A percentile compares a stretch with the other conserved stretches of the same genome.
phyloP scores from a whole-genome alignment of 176 grass and related monocot species.

The Dactylis glomerata region DNA sequence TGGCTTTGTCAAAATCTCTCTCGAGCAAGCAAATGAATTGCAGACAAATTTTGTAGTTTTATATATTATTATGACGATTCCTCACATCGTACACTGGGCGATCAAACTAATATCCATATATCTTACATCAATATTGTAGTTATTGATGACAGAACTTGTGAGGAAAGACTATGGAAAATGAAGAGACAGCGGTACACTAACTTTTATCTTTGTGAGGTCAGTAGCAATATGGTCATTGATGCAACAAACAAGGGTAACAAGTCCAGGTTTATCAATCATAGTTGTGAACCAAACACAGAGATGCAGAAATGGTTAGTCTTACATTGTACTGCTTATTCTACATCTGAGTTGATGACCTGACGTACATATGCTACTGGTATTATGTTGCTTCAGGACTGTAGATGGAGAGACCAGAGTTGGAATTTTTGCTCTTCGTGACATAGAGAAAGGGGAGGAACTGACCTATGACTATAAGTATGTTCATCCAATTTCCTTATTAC shows the following conservation, averaged over 20 bases:
- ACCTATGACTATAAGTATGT: slow-evolving; percentile 97
- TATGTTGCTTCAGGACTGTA: slow-evolving; percentile 63
- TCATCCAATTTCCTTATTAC: neutral
- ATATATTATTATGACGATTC: slow-evolving; percentile 18
- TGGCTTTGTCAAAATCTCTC: slow-evolving; percentile 24
- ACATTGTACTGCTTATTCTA: slow-evolving; percentile 24
- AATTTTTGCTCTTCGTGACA: slow-evolving; percentile 79
- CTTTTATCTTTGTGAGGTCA: slow-evolving; percentile 94
- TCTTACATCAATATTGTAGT: slow-evolving; percentile 47
- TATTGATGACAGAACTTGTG: slow-evolving; percentile 90
- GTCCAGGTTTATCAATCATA: slow-evolving; percentile 98
- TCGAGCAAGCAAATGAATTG: slow-evolving; percentile 7
- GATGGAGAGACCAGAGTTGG: slow-evolving; percentile 95
- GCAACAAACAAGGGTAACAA: slow-evolving; percentile 90
- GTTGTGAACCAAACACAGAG: slow-evolving; percentile 94
- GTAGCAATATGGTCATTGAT: slow-evolving; percentile 95
- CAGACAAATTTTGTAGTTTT: neutral
- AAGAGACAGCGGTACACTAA: slow-evolving; percentile 74
- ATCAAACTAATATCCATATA: slow-evolving; percentile 31
- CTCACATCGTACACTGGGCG: neutral
- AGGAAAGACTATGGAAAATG: slow-evolving; percentile 96
- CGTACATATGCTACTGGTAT: slow-evolving; percentile 30
- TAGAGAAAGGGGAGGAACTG: slow-evolving; percentile 81
- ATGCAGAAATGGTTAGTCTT: slow-evolving; percentile 95
- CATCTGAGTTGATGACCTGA: slow-evolving; percentile 25